A percentile compares a stretch with the other conserved stretches of the same genome.
Conservation (phyloP, 2,329 filamentous ascomycete species). For the Penicillium digitatum region DNA sequence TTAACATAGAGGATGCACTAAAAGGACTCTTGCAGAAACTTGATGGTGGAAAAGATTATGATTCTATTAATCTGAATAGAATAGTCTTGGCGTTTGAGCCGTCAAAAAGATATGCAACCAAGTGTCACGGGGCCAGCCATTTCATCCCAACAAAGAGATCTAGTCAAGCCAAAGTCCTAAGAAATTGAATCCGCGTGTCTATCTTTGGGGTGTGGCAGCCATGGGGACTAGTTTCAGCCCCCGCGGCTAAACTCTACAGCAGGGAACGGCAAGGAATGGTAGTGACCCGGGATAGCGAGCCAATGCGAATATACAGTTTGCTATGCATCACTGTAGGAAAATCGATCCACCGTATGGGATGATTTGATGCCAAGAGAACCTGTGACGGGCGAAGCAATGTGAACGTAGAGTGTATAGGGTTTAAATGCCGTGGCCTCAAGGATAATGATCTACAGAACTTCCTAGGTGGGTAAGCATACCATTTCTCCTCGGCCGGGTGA, state of each 20-base stretch:
- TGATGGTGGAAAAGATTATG: slow-evolving; percentile 1
- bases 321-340: not conserved
- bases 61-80: not conserved
- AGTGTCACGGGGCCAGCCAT: not conserved
- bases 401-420: not conserved
- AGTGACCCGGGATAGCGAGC: slow-evolving; percentile 21
- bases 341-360: too few species aligned
- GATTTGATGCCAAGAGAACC: slow-evolving; percentile 9
- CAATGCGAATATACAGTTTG: slow-evolving; percentile 4
- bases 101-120: not conserved
- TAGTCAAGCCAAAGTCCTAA: not conserved
- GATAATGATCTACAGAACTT: slow-evolving; percentile 26
- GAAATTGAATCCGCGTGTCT: not conserved
- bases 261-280: not conserved
- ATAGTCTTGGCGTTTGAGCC: not conserved
- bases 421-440: slow-evolving; percentile 22
- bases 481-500: too few species aligned
- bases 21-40: not conserved
- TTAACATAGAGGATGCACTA: not conserved
- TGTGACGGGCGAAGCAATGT: slow-evolving; percentile 15
- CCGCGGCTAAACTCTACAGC: slow-evolving; percentile 5
- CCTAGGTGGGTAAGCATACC: too few species aligned
- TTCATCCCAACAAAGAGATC: not conserved
- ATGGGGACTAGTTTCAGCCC: not conserved
- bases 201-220: not conserved